These are phyloP conservation scores for Globisporangium nunn DNA, from an alignment of 352 stramenopile species.

Conservation along the genomic window DNA sequence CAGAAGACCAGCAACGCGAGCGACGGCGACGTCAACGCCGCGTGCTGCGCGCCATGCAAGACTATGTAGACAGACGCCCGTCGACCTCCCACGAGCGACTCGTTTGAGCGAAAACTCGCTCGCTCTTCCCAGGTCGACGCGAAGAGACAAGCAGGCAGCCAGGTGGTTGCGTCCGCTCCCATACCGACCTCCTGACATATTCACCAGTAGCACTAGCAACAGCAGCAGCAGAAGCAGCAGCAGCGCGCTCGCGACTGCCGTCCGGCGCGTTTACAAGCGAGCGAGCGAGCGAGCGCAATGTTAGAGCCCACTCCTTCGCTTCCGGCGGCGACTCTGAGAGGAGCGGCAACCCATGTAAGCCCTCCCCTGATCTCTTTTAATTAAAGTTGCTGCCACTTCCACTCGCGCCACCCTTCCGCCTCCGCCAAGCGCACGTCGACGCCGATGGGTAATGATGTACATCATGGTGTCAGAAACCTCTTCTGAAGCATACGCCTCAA, in stretches of 20 bases:
- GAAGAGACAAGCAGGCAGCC: not conserved
- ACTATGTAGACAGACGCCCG: constrained; percentile 46
- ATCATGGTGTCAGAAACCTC: not conserved
- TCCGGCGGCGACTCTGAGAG: not conserved
- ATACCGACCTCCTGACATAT: not conserved
- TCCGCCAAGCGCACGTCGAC: not conserved
- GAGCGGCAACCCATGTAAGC: not conserved
- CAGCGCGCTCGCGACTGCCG: not conserved
- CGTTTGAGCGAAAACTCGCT: not conserved
- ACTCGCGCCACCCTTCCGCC: not conserved
- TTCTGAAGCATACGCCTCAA: not conserved
- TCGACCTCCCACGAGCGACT: not conserved
- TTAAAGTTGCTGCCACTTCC: not conserved
- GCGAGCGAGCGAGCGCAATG: not conserved
- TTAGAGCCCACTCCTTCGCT: not conserved
- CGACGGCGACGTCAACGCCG: constrained; percentile 26
- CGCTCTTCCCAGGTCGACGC: not conserved
- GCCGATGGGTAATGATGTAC: not conserved
- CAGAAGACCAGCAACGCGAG: constrained; percentile 25
- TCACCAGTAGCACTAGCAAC: not conserved
- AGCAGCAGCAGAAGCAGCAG: not conserved
- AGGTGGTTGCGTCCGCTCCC: not conserved
- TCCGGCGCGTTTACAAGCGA: not conserved
- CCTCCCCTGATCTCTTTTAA: not conserved
- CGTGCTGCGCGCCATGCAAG: constrained; percentile 59